Evolutionary conservation across 2,329 filamentous ascomycete genomes (phyloP), one percentile per base, ranked within the genome.

Genomic region (Sclerotinia borealis): DNA sequence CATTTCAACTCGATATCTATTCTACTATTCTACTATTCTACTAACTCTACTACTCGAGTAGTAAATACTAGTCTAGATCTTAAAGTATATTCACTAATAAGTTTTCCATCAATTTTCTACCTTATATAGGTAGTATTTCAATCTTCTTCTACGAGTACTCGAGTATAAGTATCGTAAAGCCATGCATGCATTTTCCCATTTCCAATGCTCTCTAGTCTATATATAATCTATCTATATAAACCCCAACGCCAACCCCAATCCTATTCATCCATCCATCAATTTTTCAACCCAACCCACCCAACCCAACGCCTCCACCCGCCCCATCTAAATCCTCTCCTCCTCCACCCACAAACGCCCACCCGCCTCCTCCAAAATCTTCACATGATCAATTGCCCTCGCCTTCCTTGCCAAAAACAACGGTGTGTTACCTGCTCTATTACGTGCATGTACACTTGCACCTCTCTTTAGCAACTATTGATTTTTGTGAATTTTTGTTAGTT

Each of bases 391-490:
- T 56, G 83, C 83, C 3, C 83, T 83, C 45, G 80, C 80, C 72
- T 85, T 79, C 68, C 81, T 80, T 6, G 87, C 86, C 15, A 89
- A 77, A 71, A 85, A 88, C 15, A 90, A 77, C 11, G 87, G 84
- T 4, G 86, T 88, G 73, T 88, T 87, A 68, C 87, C 82, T 11
- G 85, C 86, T 54, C 81, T 77, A 73, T 89, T 90, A 48, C 86
- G 77, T 48, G 81, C 80, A 72, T 90, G 87, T 7, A 90, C 86
- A 70, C 85, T 87, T n/a, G 85, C 85, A 9, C 87, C 87, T 25
- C 81, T 78, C 48, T 78, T 78, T 15, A 90, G 78, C 52, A 62
- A 47, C 59, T 61, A 43, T n/a, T 29, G n/a, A n/a, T n/a, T n/a
- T n/a, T n/a, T n/a, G n/a, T n/a, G n/a, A n/a, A n/a, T n/a, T n/a